Evolutionary conservation across 2,329 filamentous ascomycete species (phyloP).

Genomic region (Blastomyces gilchristii): DNA sequence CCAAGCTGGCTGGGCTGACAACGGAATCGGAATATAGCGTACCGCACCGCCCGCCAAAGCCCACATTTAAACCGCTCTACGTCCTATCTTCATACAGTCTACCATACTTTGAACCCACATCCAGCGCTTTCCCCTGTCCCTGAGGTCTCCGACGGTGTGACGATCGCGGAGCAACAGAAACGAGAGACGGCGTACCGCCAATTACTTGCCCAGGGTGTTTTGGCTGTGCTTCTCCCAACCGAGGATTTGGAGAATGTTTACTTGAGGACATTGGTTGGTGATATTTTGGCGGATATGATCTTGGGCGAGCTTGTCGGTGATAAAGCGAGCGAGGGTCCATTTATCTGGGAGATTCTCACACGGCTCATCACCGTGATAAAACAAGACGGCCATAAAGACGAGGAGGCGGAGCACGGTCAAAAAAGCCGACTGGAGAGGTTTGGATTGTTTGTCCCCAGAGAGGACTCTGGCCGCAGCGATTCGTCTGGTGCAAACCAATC

Average conservation of each 20-base stretch:
- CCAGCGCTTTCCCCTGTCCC: constrained; percentile 73
- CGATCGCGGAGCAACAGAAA: constrained; percentile 52
- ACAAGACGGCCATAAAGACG: constrained; percentile 17
- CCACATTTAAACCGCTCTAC: constrained; percentile 50
- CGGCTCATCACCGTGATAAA: constrained; percentile 51
- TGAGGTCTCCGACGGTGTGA: constrained; percentile 41
- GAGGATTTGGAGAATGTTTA: constrained; percentile 86
- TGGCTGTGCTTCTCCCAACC: constrained; percentile 77
- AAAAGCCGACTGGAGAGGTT: constrained; percentile 45
- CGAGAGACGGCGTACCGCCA: constrained; percentile 81
- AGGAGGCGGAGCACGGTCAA: constrained; percentile 25
- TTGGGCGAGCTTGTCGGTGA: constrained; percentile 71
- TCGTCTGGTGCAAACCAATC: constrained; percentile 26
- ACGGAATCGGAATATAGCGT: constrained; percentile 44
- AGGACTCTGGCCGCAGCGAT: constrained; percentile 19
- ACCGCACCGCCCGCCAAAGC: constrained; percentile 56
- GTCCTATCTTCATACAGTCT: constrained; percentile 57
- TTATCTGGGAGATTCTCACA: constrained; percentile 74
- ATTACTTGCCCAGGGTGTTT: constrained; percentile 68
- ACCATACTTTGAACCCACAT: constrained; percentile 74
- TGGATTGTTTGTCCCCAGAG: constrained; percentile 41
- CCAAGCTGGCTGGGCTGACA: constrained; percentile 17
- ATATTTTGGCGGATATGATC: constrained; percentile 84
- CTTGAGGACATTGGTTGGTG: constrained; percentile 69
- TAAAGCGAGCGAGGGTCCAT: constrained; percentile 76